A percentile compares a stretch with the other conserved stretches of the same genome.
phyloP scores from a whole-genome alignment of 345 rosid genomes.

The Sonneratia caseolaris region DNA sequence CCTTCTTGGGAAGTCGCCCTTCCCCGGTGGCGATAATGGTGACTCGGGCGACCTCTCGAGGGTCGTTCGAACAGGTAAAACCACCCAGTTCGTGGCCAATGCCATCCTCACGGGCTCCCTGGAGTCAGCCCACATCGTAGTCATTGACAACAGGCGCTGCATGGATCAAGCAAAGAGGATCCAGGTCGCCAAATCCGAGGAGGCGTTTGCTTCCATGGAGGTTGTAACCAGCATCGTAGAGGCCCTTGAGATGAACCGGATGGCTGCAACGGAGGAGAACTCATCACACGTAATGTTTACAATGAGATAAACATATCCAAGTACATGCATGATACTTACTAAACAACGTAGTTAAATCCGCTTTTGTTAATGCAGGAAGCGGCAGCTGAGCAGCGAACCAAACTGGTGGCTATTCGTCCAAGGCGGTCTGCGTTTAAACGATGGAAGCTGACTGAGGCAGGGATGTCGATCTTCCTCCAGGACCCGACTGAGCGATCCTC shows the following conservation, averaged over 20 bases:
- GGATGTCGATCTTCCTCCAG: not conserved
- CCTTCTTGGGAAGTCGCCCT: not conserved
- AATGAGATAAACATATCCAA: not conserved
- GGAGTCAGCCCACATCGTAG: constrained; percentile 1
- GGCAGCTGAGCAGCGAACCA: not conserved
- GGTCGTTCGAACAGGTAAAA: constrained; percentile 6
- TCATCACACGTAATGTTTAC: not conserved
- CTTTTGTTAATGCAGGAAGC: not conserved
- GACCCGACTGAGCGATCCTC: too few relatives aligned
- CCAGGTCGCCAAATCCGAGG: not conserved
- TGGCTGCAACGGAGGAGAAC: not conserved
- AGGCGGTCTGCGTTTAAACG: not conserved
- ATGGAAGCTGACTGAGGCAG: not conserved
- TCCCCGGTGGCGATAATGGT: not conserved
- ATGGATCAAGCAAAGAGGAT: not conserved
- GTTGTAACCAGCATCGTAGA: not conserved
- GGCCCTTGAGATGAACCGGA: constrained; percentile 1
- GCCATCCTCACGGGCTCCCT: constrained; percentile 10
- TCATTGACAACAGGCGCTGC: constrained; percentile 2
- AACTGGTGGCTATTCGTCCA: not conserved
- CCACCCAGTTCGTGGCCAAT: constrained; percentile 1
- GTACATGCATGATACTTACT: not conserved
- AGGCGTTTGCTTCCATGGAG: constrained; percentile 7
- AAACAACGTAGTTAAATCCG: too few relatives aligned
- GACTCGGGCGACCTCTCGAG: not conserved